A percentile compares a stretch with the other conserved stretches of the same genome.
These are phyloP conservation scores for Amanita molliuscula DNA, from an alignment of 768 basidiomycete genomes.

Conservation along the genomic window DNA sequence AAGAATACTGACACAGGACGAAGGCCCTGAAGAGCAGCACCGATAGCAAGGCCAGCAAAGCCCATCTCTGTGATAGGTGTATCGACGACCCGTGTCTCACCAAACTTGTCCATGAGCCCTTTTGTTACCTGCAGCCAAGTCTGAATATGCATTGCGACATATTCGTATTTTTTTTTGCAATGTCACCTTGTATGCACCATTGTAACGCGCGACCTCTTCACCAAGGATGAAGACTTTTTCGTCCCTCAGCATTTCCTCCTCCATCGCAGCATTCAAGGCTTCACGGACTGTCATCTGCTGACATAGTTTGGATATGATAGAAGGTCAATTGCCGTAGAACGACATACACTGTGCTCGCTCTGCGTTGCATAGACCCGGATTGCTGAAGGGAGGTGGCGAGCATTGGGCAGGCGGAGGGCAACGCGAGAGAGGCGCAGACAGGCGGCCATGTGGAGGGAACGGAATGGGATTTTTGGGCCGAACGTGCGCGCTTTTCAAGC, in stretches of 20 bases:
- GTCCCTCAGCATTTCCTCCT: slow-evolving; percentile 98
- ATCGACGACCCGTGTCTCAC: slow-evolving; percentile 96
- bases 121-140: slow-evolving; percentile 71
- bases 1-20: slow-evolving; percentile 65
- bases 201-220: slow-evolving; percentile 98
- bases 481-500: slow-evolving; percentile 11
- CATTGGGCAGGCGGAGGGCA: slow-evolving; percentile 44
- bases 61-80: slow-evolving; percentile 98
- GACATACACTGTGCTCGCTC: slow-evolving; percentile 32
- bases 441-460: slow-evolving; percentile 40
- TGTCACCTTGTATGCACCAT: slow-evolving; percentile 87
- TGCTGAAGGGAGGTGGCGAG: slow-evolving; percentile 31
- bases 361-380: slow-evolving; percentile 56
- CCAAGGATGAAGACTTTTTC: slow-evolving; percentile 92
- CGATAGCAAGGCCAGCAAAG: slow-evolving; percentile 93
- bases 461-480: slow-evolving; percentile 4
- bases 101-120: slow-evolving; percentile 97
- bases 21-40: slow-evolving; percentile 89
- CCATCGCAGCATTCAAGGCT: slow-evolving; percentile 95
- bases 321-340: not conserved
- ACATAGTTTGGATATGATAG: not conserved
- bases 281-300: slow-evolving; percentile 94
- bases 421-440: slow-evolving; percentile 58
- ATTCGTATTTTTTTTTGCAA: slow-evolving; percentile 8
- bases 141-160: slow-evolving; percentile 6